Evolutionary conservation across 371 early-diverging fungal species (phyloP).

Genomic region (Capniomyces stellatus): DNA sequence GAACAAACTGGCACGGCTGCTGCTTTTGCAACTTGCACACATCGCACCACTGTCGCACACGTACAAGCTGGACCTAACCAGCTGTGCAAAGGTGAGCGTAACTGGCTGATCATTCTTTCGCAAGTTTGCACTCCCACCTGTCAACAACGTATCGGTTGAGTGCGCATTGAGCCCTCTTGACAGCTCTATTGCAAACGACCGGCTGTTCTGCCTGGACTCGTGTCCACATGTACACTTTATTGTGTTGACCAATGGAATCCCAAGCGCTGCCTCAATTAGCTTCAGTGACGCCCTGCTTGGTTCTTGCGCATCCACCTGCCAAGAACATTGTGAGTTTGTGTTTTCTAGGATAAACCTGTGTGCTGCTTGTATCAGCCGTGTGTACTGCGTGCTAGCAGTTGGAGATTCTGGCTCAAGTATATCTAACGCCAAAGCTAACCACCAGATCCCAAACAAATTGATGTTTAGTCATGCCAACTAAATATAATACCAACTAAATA

Average conservation of each 20-base stretch:
- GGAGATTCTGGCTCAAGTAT: conserved; percentile 57
- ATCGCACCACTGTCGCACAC: not conserved
- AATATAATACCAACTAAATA: conserved; percentile 1
- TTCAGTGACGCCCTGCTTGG: not conserved
- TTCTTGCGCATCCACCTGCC: conserved; percentile 9
- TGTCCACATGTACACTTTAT: conserved; percentile 7
- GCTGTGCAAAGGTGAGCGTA: not conserved
- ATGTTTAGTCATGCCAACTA: not conserved
- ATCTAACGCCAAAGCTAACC: conserved; percentile 36
- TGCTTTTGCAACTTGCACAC: not conserved
- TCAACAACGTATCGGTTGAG: not conserved
- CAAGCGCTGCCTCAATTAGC: conserved; percentile 9
- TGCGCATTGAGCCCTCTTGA: not conserved
- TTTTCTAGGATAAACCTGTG: conserved; percentile 81
- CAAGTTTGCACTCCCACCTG: not conserved
- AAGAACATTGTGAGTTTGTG: conserved; percentile 44
- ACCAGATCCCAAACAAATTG: conserved; percentile 10
- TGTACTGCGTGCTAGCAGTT: conserved; percentile 35
- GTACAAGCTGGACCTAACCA: not conserved
- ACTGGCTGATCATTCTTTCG: not conserved
- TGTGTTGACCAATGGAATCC: conserved; percentile 10
- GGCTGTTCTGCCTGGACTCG: not conserved
- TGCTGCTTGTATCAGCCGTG: conserved; percentile 61
- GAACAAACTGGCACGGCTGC: not conserved
- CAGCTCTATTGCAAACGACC: not conserved